phyloP scores from a whole-genome alignment of 2,329 filamentous ascomycete species.

The Ophiostoma ips region DNA sequence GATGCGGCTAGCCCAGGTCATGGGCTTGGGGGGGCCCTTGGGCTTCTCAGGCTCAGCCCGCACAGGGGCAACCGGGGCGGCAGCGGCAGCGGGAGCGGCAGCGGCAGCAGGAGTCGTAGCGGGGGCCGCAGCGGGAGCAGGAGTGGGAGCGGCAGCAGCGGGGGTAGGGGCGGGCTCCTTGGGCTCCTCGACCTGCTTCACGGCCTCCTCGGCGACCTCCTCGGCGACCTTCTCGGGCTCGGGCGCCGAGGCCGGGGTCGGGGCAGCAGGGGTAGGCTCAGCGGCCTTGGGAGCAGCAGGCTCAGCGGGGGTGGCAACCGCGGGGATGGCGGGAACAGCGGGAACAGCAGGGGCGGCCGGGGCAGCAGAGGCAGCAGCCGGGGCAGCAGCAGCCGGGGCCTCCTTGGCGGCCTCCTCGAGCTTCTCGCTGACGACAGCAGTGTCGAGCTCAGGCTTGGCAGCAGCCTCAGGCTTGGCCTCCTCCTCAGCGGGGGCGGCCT shows the following conservation, averaged over 20 bases:
- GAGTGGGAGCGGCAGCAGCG: constrained; percentile 30
- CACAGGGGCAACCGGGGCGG: constrained; percentile 38
- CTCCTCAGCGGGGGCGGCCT: constrained; percentile 21
- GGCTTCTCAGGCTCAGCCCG: constrained; percentile 32
- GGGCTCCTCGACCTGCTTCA: constrained; percentile 50
- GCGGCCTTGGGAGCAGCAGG: constrained; percentile 24
- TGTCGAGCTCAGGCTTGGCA: constrained; percentile 26
- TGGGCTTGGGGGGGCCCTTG: constrained; percentile 41
- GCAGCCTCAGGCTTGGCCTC: constrained; percentile 30
- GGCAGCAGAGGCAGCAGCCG: constrained; percentile 26
- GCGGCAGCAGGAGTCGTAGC: constrained; percentile 36
- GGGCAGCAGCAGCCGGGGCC: constrained; percentile 22
- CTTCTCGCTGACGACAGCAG: constrained; percentile 55
- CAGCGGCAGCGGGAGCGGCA: constrained; percentile 20
- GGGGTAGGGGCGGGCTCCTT: constrained; percentile 46
- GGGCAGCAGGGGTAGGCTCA: constrained; percentile 17
- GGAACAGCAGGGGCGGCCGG: constrained; percentile 23
- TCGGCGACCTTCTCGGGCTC: constrained; percentile 36
- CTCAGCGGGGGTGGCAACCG: constrained; percentile 18
- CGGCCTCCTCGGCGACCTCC: constrained; percentile 41
- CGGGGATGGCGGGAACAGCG: constrained; percentile 24
- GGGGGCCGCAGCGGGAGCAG: constrained; percentile 29
- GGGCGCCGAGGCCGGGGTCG: constrained; percentile 17
- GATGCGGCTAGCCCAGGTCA: constrained; percentile 61
- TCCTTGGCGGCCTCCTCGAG: constrained; percentile 44